Evolutionary conservation across 2,329 filamentous ascomycete species (phyloP), one percentile per base, ranked within the genome.

Genomic region (Fusarium acutatum): DNA sequence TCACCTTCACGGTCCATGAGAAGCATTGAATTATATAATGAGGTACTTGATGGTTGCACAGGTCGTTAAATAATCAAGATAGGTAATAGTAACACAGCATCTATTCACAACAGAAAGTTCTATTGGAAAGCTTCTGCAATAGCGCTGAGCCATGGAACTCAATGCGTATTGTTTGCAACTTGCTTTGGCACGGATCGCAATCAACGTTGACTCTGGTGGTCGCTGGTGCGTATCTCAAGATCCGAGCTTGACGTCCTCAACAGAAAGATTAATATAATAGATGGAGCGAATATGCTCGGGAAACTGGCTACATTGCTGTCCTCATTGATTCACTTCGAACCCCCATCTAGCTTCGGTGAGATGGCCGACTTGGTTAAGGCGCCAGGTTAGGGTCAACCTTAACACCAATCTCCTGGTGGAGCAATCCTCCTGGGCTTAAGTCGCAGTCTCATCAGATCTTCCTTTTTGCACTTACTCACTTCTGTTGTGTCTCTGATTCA

Each of bases 71-170:
- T 3, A 30, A 22, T 3, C 8, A 2, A 17, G 0, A 49, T 0
- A n/a, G 0, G 6, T 8, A 22, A 30, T 13, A 6, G 0, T 1
- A 47, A 6, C 3, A 12, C 11, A 0, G 0, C 5, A n/a, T 49
- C 7, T 12, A 5, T 15, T 17, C 10, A 6, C 11, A 5, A n/a
- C 6, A 8, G 3, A 18, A 17, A 0, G 3, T 13, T 47, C 7
- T 13, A 8, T 14, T 2, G 11, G 18, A 6, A 30, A 30, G 20
- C 7, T 13, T n/a, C 28, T 15, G 3, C 3, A 5, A 15, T 22
- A 4, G 5, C 3, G 10, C 17, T 24, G n/a, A 50, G 7, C 24
- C 17, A 20, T 7, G 4, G 15, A 34, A 24, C 22, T 14, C 6
- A 9, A 6, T 32, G 3, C 12, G 7, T 13, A 32, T 24, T 6